Evolutionary conservation across 1,284 basidiomycete genomes (phyloP), one percentile per base, ranked within the genome.

Genomic region (Melampsora americana): DNA sequence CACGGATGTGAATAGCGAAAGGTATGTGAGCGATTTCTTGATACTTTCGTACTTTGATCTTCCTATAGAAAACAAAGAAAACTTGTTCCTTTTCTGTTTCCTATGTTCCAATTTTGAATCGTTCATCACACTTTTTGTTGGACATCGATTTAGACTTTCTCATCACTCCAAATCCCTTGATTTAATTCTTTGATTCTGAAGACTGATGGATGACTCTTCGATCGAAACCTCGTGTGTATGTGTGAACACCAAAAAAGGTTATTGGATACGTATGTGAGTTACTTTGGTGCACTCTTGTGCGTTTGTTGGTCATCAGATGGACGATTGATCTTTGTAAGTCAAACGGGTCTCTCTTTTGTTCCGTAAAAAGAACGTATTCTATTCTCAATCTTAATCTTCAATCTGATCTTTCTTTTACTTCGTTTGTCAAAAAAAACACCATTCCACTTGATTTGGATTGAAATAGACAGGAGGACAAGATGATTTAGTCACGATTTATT

Each of bases 241-340:
- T n/a, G n/a, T n/a, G 9, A 39, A 23, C 20, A 1, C 46, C n/a
- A 3, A 46, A 5, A 50, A 66, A 92, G 91, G 79, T 86, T 95
- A 32, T 87, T 92, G 39, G 93, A 96, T 81, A 92, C 91, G 78
- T 96, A 92, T 81, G 88, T 91, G 2, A 91, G 92, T 9, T 97
- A 97, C 83, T 97, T 95, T 81, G 94, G 93, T 18, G 87, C 91
- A 0, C 83, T 99, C 39, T 93, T 89, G 9, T 94, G 90, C 79
- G 88, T 95, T 1, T 89, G 91, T 0, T 98, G 95, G 94, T 95
- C 93, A 11, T 93, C 94, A 0, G 95, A 98, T 83, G 92, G 92
- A 26, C 89, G 93, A 56, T 95, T 96, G 81, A 89, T 98, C 44
- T 84, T 96, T 72, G 92, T 92, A 82, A 74, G 86, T 82, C 30